Evolutionary conservation across 2,329 filamentous ascomycete species (phyloP), one percentile per base, ranked within the genome.

Genomic region (Pyrenochaeta sp.): DNA sequence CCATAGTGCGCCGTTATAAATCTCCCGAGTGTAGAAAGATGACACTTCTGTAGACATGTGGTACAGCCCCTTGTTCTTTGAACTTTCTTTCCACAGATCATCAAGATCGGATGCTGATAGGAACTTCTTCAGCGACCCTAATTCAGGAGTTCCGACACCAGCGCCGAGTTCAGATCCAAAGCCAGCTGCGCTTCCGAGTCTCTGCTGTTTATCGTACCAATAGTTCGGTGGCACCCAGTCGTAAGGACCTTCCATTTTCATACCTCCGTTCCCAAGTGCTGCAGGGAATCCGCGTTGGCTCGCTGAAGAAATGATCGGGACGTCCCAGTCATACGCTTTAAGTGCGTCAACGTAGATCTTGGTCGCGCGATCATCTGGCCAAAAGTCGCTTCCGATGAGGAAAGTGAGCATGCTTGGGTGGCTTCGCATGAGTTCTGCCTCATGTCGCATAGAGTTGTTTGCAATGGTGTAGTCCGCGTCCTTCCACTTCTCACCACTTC

Each of bases 231-330:
- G 81, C 0, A 84, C 81, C 82, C 82, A 87, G 56, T 86, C 84
- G 52, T 87, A 87, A 0, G 84, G 84, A 0, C 84, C 84, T 0
- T 80, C 76, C 83, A 87, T 87, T 57, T 85, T 86, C 78, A 87
- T 80, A 1, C 83, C 83, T 0, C 79, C 78, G 0, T 80, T 78
- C 0, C 80, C 81, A 0, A 86, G 71, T 1, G 72, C 60, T 7
- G 74, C 51, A 0, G 83, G 78, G 40, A 73, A 82, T 2, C 82
- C 81, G 7, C 77, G 73, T 55, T 81, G 80, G 2, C 77, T 75
- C 0, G 83, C 84, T 0, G 82, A 83, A 1, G 80, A 73, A 26
- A 86, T 74, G 26, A 86, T 74, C 0, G 84, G 82, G 2, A 71
- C 72, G 18, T 80, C 69, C 82, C 82, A 87, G 54, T 82, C 74